These are phyloP conservation scores for Trichosporon inkin DNA, from an alignment of 1,284 basidiomycete genomes.

Conservation along the genomic window DNA sequence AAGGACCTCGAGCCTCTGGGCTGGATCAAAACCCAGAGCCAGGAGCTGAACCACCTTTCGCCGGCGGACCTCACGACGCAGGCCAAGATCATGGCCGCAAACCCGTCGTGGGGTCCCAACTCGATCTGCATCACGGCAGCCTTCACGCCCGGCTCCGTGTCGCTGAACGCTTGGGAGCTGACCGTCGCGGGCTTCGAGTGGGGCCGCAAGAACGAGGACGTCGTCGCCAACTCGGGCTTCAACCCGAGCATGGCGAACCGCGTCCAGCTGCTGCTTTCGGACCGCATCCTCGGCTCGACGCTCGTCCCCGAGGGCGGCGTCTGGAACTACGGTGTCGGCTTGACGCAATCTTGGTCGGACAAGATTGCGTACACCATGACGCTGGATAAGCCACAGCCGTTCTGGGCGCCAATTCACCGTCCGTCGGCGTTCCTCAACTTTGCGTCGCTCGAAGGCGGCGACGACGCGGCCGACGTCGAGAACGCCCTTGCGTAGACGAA, in stretches of 20 bases:
- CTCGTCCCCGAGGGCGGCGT: conserved; percentile 83
- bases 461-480: conserved; percentile 85
- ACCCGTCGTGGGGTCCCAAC: conserved; percentile 89
- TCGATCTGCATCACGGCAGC: conserved; percentile 91
- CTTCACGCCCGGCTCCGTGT: conserved; percentile 97
- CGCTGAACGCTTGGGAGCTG: conserved; percentile 85
- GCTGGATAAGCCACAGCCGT: conserved; percentile 83
- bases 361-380: conserved; percentile 79
- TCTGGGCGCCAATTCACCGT: conserved; percentile 95
- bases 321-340: conserved; percentile 89
- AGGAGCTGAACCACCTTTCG: conserved; percentile 87
- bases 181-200: conserved; percentile 93
- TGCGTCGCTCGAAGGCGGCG: conserved; percentile 69
- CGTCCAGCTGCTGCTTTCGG: conserved; percentile 89
- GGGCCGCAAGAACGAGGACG: conserved; percentile 89
- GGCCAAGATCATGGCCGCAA: conserved; percentile 92
- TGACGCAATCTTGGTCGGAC: conserved; percentile 87
- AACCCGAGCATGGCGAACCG: conserved; percentile 97
- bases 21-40: conserved; percentile 94
- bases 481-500: conserved; percentile 54
- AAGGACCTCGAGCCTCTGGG: conserved; percentile 93
- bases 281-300: conserved; percentile 87
- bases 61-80: conserved; percentile 94
- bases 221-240: conserved; percentile 81
- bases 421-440: conserved; percentile 87